Percentiles rank a stretch among this genome's conserved stretches.
phyloP scores from a whole-genome alignment of 169 alveolate genomes.

The Plasmodium inui region DNA sequence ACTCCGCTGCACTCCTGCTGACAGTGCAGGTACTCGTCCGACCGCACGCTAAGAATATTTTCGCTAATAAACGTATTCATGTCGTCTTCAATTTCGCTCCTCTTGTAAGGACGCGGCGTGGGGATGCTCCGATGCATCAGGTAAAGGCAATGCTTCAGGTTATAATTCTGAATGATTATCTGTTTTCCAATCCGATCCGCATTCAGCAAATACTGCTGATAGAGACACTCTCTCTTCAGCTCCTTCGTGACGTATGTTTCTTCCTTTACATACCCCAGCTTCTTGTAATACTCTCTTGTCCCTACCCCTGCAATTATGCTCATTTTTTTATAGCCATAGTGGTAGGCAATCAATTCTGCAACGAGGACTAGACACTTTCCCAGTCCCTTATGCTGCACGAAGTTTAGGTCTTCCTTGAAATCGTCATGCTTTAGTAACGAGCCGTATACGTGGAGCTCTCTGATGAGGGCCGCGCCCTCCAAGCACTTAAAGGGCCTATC shows the following conservation, averaged over 20 bases:
- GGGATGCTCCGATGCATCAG: slow-evolving; percentile 63
- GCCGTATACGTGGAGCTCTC: slow-evolving; percentile 95
- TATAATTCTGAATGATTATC: slow-evolving; percentile 27
- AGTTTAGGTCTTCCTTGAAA: slow-evolving; percentile 46
- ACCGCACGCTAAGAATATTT: slow-evolving; percentile 1
- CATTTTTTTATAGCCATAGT: slow-evolving; percentile 86
- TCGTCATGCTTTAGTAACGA: slow-evolving; percentile 61
- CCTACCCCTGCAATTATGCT: slow-evolving; percentile 99
- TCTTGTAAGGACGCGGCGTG: slow-evolving; percentile 19
- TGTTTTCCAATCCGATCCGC: slow-evolving; percentile 27
- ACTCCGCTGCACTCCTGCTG: slow-evolving; percentile 26
- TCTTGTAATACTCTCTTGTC: slow-evolving; percentile 98
- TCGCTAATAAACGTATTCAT: slow-evolving; percentile 50
- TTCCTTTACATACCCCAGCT: slow-evolving; percentile 95
- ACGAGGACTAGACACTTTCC: slow-evolving; percentile 82
- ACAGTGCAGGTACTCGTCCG: background rate
- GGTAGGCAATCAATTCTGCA: slow-evolving; percentile 84
- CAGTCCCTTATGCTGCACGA: slow-evolving; percentile 80
- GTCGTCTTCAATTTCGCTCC: slow-evolving; percentile 55
- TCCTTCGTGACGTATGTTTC: slow-evolving; percentile 96
- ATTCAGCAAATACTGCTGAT: slow-evolving; percentile 47
- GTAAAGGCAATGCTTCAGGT: slow-evolving; percentile 54
- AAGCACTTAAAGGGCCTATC: slow-evolving; percentile 79
- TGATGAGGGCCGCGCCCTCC: slow-evolving; percentile 89
- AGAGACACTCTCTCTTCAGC: slow-evolving; percentile 74